Percentiles rank a stretch among this genome's conserved stretches.
phyloP scores from a whole-genome alignment of 192 early-diverging fungal species.

The Coemansia sp. region DNA sequence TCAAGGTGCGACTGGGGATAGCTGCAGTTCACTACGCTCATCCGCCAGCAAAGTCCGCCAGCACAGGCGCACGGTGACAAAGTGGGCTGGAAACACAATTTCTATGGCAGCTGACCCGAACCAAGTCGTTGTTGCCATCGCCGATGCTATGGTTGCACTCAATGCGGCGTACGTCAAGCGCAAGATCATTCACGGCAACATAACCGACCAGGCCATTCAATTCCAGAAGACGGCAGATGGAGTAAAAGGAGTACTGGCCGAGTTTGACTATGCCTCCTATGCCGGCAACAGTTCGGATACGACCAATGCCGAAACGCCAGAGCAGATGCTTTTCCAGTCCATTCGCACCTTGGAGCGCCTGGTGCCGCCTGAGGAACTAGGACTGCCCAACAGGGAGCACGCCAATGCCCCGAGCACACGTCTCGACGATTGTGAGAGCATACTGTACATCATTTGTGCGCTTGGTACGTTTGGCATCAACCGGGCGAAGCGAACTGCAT shows the following conservation, averaged over 20 bases:
- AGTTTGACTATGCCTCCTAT: no score
- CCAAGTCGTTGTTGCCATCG: not conserved
- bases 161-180: not conserved
- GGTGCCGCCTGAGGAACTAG: not conserved
- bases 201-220: no score
- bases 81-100: not conserved
- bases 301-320: not conserved
- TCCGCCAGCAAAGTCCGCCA: not conserved
- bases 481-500: not conserved
- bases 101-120: no score
- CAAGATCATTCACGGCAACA: not conserved
- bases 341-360: constrained; percentile 16
- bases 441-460: not conserved
- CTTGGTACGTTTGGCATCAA: not conserved
- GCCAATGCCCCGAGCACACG: no score
- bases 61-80: no score
- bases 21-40: no score
- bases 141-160: not conserved
- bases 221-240: no score
- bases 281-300: no score
- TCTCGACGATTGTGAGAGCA: no score
- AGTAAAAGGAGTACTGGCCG: no score
- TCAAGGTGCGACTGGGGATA: no score
- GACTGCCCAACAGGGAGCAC: not conserved
- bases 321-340: constrained; percentile 16